Conservation (phyloP, 2,329 filamentous ascomycete genomes). For the Spiromastix sp. region DNA sequence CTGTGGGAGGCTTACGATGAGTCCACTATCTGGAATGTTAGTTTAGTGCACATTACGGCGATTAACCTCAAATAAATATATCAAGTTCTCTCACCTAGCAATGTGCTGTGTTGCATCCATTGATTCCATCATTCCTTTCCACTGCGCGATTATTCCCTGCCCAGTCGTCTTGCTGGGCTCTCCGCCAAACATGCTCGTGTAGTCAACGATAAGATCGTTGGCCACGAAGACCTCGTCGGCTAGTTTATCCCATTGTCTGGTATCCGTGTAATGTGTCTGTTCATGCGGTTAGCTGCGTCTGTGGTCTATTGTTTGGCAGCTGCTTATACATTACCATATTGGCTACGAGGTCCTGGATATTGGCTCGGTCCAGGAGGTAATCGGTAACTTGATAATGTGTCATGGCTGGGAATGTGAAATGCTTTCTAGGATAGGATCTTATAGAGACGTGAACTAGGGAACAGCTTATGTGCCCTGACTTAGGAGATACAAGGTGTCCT, state of each 20-base stretch:
- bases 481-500: too few relatives aligned
- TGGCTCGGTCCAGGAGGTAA: conserved; percentile 2
- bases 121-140: not conserved
- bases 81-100: not conserved
- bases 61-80: not conserved
- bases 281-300: not conserved
- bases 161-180: not conserved
- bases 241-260: conserved; percentile 2
- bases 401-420: not conserved
- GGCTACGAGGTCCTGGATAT: conserved; percentile 2
- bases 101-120: conserved; percentile 2
- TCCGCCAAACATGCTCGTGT: not conserved
- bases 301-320: not conserved
- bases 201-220: conserved; percentile 1
- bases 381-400: conserved; percentile 1
- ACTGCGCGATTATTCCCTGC: not conserved
- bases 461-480: too few relatives aligned
- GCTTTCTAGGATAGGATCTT: too few relatives aligned
- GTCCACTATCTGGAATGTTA: not conserved
- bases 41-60: too few relatives aligned
- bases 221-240: conserved; percentile 1
- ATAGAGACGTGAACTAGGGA: too few relatives aligned
- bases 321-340: conserved; percentile 1
- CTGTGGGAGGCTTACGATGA: not conserved
- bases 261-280: conserved; percentile 1